Evolutionary conservation across 2,329 filamentous ascomycete species (phyloP).

Genomic region (Pseudogymnoascus verrucosus): DNA sequence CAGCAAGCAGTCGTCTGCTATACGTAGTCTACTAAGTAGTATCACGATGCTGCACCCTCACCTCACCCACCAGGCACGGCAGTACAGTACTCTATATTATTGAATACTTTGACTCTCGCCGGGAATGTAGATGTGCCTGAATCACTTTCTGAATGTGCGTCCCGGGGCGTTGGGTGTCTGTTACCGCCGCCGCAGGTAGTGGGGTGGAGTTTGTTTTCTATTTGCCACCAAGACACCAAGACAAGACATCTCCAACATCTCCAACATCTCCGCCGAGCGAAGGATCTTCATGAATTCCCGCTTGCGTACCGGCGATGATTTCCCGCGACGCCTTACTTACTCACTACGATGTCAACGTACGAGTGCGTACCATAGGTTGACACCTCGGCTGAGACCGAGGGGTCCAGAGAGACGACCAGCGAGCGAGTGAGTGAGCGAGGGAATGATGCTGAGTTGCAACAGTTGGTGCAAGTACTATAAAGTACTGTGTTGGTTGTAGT

Average conservation of each 20-base stretch:
- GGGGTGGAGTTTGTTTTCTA: not conserved
- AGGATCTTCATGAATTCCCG: not conserved
- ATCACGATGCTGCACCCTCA: not conserved
- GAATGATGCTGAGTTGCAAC: not conserved
- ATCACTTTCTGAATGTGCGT: not conserved
- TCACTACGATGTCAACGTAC: not conserved
- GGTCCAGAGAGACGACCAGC: not conserved
- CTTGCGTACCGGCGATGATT: not conserved
- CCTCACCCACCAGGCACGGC: not conserved
- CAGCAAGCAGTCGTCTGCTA: no score
- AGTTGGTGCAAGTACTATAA: not conserved
- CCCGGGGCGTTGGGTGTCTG: not conserved
- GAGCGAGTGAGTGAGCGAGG: slow-evolving; percentile 4
- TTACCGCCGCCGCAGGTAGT: not conserved
- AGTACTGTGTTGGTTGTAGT: not conserved
- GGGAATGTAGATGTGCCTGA: not conserved
- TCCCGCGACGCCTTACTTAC: not conserved
- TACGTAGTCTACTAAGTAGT: not conserved
- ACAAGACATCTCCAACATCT: not conserved
- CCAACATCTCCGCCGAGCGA: not conserved
- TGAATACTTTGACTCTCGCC: not conserved
- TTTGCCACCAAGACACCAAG: not conserved
- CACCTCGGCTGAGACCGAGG: slow-evolving; percentile 1
- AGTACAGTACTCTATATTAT: not conserved
- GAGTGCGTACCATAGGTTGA: not conserved